Evolutionary conservation across 257 asterid species (phyloP), one percentile per base, ranked within the genome.

Genomic region (Solanum sitiens): DNA sequence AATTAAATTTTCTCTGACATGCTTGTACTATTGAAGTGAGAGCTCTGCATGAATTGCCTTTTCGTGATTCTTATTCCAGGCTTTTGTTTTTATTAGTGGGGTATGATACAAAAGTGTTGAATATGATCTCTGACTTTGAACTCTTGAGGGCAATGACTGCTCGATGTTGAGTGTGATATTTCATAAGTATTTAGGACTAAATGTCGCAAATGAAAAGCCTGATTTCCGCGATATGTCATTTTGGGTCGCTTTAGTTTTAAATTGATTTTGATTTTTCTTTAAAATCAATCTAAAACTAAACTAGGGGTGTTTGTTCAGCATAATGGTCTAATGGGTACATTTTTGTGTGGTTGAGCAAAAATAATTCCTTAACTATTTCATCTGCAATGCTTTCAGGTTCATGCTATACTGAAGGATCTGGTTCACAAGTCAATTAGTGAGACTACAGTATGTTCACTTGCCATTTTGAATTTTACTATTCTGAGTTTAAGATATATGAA

Each of bases 401-500:
- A 97, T 90, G 97, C 90, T 79, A 53, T 97, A 90, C 91, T 97
- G 90, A 97, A 94, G 94, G 99, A 97, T 20, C 92, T 97, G 85
- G 97, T 97, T 90, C 98, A 94, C 90, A 97, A 96, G 93, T 92
- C 99, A 84, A 92, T 96, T 73, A 95, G 90, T 86, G 99, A 97
- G 93, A 97, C 98, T 75, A 6, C 87, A 90, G 99, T 91, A 92
- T 90, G 98, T 89, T 72, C 87, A 70, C 56, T 4, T 39, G 40
- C 76, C 86, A 27, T 75, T 76, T 73, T 35, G 50, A 56, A 68
- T 72, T 77, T 72, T 77, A 79, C 30, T 37, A 13, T 45, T 30
- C 8, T 63, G 74, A 77, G 59, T 84, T 74, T 71, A 25, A 44
- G 65, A 50, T 86, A 79, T 79, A 27, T 79, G 67, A 27, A 80